Base-by-base conservation (phyloP, 2,329 filamentous ascomycete species). In the Hymenoscyphus fructigenus region DNA sequence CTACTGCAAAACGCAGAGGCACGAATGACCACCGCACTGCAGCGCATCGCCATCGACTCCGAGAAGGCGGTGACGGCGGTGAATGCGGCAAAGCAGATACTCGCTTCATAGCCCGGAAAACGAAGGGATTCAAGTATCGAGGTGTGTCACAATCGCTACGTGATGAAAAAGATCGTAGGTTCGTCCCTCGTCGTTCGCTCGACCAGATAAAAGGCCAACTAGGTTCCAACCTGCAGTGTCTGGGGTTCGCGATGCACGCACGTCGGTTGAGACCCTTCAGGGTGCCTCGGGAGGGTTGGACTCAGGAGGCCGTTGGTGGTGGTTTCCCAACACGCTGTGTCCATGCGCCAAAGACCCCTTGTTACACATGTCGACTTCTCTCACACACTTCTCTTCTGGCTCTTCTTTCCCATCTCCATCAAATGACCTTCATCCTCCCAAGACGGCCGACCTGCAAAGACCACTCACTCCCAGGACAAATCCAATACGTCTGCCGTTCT, bases 371-470 rank as follows among this genome's bases (percentile, higher is more conserved):
- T 53, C 47, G 23, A 28, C 47, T 53, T 53, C 47, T 53, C 7
- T 10, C 47, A 53, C 47, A 50, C 47, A 1, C 47, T 23, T 26
- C 47, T 12, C 5, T 20, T 23, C n/a, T 20, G 20, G 7, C 47
- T 53, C 47, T 23, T 53, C 47, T 53, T 53, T 50, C 44, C 44
- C 44, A 5, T 23, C n/a, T 14, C 23, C 10, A 53, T 53, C 47
- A 53, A 53, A 53, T 53, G 47, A 53, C 47, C 47, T 53, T 26
- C 47, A 23, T 14, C 20, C 47, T 53, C n/a, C 47, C 47, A 26
- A 23, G 20, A 26, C 47, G 20, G 47, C 20, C 20, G 12, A 50
- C 20, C 47, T 53, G 47, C 47, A 53, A 53, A 12, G 10, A 23
- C 9, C 10, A 5, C 20, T 7, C 10, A 5, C 20, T 50, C 7